phyloP scores from a whole-genome alignment of 768 basidiomycete species.

The Russula emetica region DNA sequence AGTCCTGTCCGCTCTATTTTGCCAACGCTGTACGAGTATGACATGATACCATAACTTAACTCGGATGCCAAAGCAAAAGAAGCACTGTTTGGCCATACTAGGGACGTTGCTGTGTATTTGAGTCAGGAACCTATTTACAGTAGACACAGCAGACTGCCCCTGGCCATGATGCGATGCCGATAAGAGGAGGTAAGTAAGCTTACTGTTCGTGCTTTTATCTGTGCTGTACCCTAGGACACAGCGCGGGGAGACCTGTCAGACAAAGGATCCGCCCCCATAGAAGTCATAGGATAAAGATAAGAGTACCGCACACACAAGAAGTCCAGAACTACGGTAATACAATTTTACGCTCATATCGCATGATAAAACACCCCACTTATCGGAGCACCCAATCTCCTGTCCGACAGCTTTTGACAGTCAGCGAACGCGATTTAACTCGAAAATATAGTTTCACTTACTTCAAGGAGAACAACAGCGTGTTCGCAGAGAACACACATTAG shows the following conservation, averaged over 20 bases:
- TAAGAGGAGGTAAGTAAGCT: neutral
- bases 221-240: no score
- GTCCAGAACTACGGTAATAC: neutral
- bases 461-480: constrained; percentile 1
- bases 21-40: no score
- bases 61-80: no score
- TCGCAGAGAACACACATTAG: constrained; percentile 9
- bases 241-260: no score
- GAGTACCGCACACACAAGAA: neutral
- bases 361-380: constrained; percentile 4
- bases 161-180: neutral
- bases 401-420: constrained; percentile 2
- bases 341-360: neutral
- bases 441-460: neutral
- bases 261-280: no score
- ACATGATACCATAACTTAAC: neutral
- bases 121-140: neutral
- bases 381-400: constrained; percentile 1
- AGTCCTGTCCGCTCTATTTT: neutral
- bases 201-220: neutral
- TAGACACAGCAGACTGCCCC: neutral
- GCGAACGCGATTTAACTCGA: neutral
- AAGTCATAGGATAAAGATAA: neutral
- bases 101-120: neutral
- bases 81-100: neutral